Base-by-base conservation (phyloP, 2,329 filamentous ascomycete genomes). In the Capronia epimyces region DNA sequence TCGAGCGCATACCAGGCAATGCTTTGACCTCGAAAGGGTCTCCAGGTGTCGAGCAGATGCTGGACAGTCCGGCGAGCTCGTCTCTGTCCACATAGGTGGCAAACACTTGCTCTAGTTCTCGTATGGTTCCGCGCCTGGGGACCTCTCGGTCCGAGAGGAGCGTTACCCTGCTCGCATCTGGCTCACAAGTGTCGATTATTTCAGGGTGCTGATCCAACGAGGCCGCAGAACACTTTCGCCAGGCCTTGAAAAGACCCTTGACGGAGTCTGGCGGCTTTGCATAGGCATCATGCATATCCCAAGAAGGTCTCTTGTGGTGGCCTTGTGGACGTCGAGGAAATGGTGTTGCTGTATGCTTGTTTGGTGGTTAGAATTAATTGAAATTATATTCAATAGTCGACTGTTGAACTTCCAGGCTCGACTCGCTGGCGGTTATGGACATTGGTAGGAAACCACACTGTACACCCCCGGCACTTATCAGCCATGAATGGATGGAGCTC, bases 251-350 rank as follows among this genome's bases (percentile, higher is more conserved):
- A 47, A 82, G 71, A 40, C 77, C 71, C 55, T 83, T 82, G 59
- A 96, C 74, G 43, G 74, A 68, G 10, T 83, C 80, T 2, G 89
- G 87, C 1, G 89, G 87, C 61, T 83, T 82, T 67, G 89, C 82
- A 66, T 91, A 81, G 22, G 89, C 84, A 68, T 95, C 86, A 43
- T 49, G 39, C 46, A 53, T n/a, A n/a, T 42, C 27, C 15, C 21
- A 21, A 20, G 34, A 37, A 18, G 5, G 18, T 7, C 7, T 5
- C 18, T 37, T 18, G 7, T 37, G 12, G 3, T 18, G 3, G 34
- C 16, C 20, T 37, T 18, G 15, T 10, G n/a, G 31, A 10, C 10
- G 31, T n/a, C 31, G 31, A 34, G 27, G 13, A 13, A 29, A 29
- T 29, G 27, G 27, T 29, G 8, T 29, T 7, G 13, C 27, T 29